A percentile compares a stretch with the other conserved stretches of the same genome.
Conservation (phyloP, 805 yeast species). For the Teunomyces lycoperdinae region DNA sequence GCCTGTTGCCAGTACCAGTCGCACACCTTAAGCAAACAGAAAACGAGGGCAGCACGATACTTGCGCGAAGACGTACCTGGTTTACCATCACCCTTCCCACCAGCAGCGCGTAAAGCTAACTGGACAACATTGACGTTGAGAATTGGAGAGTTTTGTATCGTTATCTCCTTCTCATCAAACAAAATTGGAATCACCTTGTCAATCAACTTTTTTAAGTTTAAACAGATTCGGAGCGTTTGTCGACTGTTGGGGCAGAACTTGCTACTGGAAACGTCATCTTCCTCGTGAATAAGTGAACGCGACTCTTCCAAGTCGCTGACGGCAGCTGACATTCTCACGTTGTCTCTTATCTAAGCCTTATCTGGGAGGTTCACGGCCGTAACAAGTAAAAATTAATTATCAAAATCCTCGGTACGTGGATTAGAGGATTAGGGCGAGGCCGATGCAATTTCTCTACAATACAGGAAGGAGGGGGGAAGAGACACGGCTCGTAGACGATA, state of each 20-base stretch:
- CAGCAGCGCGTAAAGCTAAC: slow-evolving; percentile 71
- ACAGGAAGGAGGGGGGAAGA: neutral
- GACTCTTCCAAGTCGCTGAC: slow-evolving; percentile 1
- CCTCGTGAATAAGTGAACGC: neutral
- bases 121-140: slow-evolving; percentile 56
- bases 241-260: slow-evolving; percentile 54
- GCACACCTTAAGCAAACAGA: slow-evolving; percentile 70
- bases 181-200: slow-evolving; percentile 70
- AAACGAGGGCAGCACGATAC: slow-evolving; percentile 66
- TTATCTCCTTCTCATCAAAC: slow-evolving; percentile 48
- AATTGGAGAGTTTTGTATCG: slow-evolving; percentile 56
- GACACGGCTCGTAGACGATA: neutral
- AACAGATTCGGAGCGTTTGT: slow-evolving; percentile 65
- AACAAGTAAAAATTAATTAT: neutral
- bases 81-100: slow-evolving; percentile 66
- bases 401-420: no score
- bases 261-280: slow-evolving; percentile 10
- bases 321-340: slow-evolving; percentile 1
- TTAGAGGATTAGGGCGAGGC: neutral
- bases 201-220: slow-evolving; percentile 69
- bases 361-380: neutral
- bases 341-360: neutral
- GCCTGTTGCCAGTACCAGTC: slow-evolving; percentile 72
- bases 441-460: neutral
- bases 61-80: slow-evolving; percentile 53